Evolutionary conservation across 768 basidiomycete genomes (phyloP), one percentile per base, ranked within the genome.

Genomic region (Cystobasidium onofrii): DNA sequence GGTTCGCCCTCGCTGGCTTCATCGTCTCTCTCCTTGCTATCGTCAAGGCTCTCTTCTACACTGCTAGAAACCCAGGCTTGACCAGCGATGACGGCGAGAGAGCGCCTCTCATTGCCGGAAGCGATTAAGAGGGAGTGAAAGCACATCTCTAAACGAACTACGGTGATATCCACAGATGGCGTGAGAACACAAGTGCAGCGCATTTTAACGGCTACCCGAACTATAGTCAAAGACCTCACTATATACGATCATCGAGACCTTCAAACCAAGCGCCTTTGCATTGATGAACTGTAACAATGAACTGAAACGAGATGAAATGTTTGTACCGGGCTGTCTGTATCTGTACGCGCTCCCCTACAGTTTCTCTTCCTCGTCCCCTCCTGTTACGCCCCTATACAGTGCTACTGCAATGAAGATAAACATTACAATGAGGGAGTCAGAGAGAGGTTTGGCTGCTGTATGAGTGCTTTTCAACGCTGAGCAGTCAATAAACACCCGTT

Each of bases 11-110:
- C 70, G 91, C 82, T 1, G 92, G 92, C 78, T 86, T 92, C 80
- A 86, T 95, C 80, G 83, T 98, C 69, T 87, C 91, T 33, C 84
- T 92, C 76, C 81, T 95, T 75, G 92, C 90, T 84, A 89, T 97
- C 74, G 78, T 87, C 81, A 75, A 75, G 64, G 72, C 74, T 34
- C 43, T 65, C 60, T 41, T 71, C 74, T 70, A 46, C 66, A 41
- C 66, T 31, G 66, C 66, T 62, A 10, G 66, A 18, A 62, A 43
- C 44, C 73, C 57, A 25, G 10, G 25, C 60, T 44, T 67, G 57
- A 69, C 60, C 70, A 12, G 63, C 39, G 61, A 74, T 17, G 70
- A 87, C 77, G 87, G 90, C 41, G 82, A 83, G 3, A 79, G 82
- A 55, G 80, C 89, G 52, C 88, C 89, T 9, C 82, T 82, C 74